Conservation (phyloP, 306 rosid genomes). For the Citrullus amarus region DNA sequence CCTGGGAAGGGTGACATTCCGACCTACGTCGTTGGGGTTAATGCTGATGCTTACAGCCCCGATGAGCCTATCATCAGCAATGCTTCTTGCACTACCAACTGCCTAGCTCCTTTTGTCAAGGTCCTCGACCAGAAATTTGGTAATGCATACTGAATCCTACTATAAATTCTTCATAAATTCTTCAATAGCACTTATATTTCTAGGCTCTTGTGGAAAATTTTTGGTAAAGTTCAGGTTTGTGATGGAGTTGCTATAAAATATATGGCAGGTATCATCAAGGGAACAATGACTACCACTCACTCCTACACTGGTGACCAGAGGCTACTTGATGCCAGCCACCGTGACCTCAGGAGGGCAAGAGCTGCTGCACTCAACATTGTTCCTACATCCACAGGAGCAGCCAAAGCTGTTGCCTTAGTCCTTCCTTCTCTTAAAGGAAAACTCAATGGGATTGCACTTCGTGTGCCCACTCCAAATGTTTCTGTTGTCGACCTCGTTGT, state of each 20-base stretch:
- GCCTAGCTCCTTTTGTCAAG: conserved; percentile 98
- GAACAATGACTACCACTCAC: conserved; percentile 97
- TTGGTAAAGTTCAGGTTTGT: neutral
- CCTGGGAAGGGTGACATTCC: conserved; percentile 99
- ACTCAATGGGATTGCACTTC: conserved; percentile 86
- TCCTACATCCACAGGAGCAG: conserved; percentile 98
- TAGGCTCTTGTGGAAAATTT: neutral
- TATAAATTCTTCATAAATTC: neutral
- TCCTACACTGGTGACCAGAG: conserved; percentile 99
- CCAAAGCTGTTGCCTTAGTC: conserved; percentile 95
- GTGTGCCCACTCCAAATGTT: conserved; percentile 96
- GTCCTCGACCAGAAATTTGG: conserved; percentile 92
- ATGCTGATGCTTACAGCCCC: conserved; percentile 55
- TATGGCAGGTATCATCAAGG: conserved; percentile 70
- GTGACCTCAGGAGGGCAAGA: conserved; percentile 86
- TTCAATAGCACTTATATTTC: neutral
- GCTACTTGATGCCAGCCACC: conserved; percentile 98
- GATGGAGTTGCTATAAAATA: neutral
- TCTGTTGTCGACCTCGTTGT: conserved; percentile 92
- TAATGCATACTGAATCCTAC: conserved; percentile 18
- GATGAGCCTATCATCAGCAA: conserved; percentile 85
- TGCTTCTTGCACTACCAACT: conserved; percentile 99
- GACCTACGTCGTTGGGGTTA: conserved; percentile 91
- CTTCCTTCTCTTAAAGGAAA: conserved; percentile 88
- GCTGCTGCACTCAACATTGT: conserved; percentile 96